A percentile compares a stretch with the other conserved stretches of the same genome.
phyloP scores from a whole-genome alignment of 495 filamentous ascomycete species.

The Amphirosellinia nigrospora region DNA sequence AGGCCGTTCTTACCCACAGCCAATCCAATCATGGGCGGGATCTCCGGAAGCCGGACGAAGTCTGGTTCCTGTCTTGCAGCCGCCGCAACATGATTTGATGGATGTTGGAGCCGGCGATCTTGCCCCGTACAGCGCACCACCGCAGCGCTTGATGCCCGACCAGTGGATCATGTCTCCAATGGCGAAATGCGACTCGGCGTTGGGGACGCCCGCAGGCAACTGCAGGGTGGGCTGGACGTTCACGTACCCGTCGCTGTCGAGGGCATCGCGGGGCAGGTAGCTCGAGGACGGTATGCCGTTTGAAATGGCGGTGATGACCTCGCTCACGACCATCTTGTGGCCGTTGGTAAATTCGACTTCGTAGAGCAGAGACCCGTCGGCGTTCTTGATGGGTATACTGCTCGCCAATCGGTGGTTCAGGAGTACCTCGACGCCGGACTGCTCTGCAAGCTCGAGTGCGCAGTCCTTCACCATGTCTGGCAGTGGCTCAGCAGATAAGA shows the following conservation, averaged over 20 bases:
- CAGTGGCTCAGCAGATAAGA: slow-evolving; percentile 70
- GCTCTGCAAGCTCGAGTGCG: slow-evolving; percentile 54
- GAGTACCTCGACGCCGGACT: slow-evolving; percentile 63
- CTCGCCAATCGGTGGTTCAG: slow-evolving; percentile 54
- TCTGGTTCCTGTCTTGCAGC: slow-evolving; percentile 47
- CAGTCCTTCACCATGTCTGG: slow-evolving; percentile 68
- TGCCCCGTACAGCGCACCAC: slow-evolving; percentile 70
- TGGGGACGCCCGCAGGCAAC: slow-evolving; percentile 53
- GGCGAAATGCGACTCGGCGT: slow-evolving; percentile 64
- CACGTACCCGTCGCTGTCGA: slow-evolving; percentile 64
- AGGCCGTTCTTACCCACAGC: slow-evolving; percentile 70
- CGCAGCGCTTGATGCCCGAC: slow-evolving; percentile 75
- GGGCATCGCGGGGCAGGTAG: slow-evolving; percentile 55
- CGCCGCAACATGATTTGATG: slow-evolving; percentile 59
- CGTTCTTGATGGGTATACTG: slow-evolving; percentile 40
- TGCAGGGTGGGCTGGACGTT: slow-evolving; percentile 53
- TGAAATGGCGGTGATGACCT: slow-evolving; percentile 67
- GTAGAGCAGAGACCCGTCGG: slow-evolving; percentile 36
- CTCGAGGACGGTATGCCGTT: slow-evolving; percentile 58
- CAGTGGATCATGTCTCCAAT: slow-evolving; percentile 61
- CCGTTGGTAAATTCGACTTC: slow-evolving; percentile 63
- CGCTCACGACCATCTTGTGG: slow-evolving; percentile 55
- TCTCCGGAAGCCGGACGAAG: slow-evolving; percentile 53
- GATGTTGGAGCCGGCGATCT: slow-evolving; percentile 64
- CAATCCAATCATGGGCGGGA: slow-evolving; percentile 68